Base-by-base conservation (phyloP, 1,139 yeast genomes). In the Blastobotrys malaysiensis region DNA sequence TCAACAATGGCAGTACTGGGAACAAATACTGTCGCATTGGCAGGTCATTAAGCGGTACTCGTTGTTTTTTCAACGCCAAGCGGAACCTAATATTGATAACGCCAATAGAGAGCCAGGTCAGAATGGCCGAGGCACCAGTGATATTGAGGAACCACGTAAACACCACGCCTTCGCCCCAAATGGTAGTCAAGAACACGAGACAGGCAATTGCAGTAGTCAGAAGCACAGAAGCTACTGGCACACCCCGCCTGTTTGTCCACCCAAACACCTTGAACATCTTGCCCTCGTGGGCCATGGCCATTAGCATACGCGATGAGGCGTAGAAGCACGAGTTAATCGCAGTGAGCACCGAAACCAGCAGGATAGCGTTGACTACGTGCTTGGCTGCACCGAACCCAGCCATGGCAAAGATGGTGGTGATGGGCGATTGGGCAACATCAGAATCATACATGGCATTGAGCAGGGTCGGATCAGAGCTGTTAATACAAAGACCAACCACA, bases 311-410 rank as follows among this genome's bases (percentile, higher is more conserved):
- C 45, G 82, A 76, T 57, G 81, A 77, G 44, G 81, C 81, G 61
- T 78, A 80, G 46, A 80, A 81, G 16, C 82, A 77, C 16, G 83
- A 77, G 69, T 79, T 79, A 61, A 81, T 81, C 36, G 81, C 80
- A 13, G 83, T 78, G 24, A 80, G 67, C 16, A 78, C 80, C 1
- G 82, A 79, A 47, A 78, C 62, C 54, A 80, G 68, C 54, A 80
- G 73, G 43, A 80, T 80, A 9, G 81, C 82, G 62, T 80, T 80
- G 76, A 80, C 64, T 36, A 64, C 61, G 46, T 64, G 64, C 49
- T 60, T 61, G 16, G 65, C 65, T 22, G 64, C 61, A 9, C 59
- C 75, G 65, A 82, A 80, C 56, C 84, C 83, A 2, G 83, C 83
- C 50, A 73, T 71, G 53, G 75, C 73, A 52, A 81, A 75, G n/a